A percentile compares a stretch with the other conserved stretches of the same genome.
These are phyloP conservation scores for Purpureocillium takamizusanense DNA, from an alignment of 2,329 filamentous ascomycete genomes.

Conservation along the genomic window DNA sequence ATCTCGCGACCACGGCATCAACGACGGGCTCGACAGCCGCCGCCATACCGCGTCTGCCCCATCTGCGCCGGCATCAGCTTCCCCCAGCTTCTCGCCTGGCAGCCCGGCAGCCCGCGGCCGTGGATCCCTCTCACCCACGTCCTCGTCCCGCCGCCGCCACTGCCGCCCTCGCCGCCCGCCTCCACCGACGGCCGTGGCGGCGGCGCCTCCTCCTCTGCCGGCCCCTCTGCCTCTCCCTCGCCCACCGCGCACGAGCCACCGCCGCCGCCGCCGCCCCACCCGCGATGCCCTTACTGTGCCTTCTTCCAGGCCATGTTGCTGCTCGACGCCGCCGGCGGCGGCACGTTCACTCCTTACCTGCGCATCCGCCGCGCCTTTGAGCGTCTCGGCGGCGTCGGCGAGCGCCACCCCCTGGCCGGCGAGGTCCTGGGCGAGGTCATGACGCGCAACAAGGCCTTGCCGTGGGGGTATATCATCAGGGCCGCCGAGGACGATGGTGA, in stretches of 20 bases:
- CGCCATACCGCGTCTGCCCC: slow-evolving; percentile 16
- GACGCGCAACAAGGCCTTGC: slow-evolving; percentile 24
- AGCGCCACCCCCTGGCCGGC: slow-evolving; percentile 25
- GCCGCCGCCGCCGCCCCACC: background rate
- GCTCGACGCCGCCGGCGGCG: slow-evolving; percentile 16
- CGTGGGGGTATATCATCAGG: slow-evolving; percentile 26
- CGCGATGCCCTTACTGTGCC: slow-evolving; percentile 25
- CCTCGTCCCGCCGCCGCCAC: slow-evolving; percentile 1
- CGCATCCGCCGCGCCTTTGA: slow-evolving; percentile 29
- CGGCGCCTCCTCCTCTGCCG: too few species aligned
- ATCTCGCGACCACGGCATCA: background rate
- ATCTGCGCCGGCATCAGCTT: slow-evolving; percentile 26
- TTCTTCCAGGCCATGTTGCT: slow-evolving; percentile 25
- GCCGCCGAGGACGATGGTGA: slow-evolving; percentile 15
- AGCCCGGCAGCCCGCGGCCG: slow-evolving; percentile 22
- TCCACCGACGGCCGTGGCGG: background rate
- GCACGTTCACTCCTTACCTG: slow-evolving; percentile 27
- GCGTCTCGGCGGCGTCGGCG: slow-evolving; percentile 21
- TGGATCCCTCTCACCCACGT: slow-evolving; percentile 26
- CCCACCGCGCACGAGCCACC: background rate
- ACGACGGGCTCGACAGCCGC: background rate
- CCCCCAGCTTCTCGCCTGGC: slow-evolving; percentile 24
- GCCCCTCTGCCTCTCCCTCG: too few species aligned
- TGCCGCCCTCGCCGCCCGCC: slow-evolving; percentile 14
- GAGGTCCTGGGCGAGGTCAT: slow-evolving; percentile 26